Conservation (phyloP, 2,329 filamentous ascomycete species). For the Alternaria alternata region DNA sequence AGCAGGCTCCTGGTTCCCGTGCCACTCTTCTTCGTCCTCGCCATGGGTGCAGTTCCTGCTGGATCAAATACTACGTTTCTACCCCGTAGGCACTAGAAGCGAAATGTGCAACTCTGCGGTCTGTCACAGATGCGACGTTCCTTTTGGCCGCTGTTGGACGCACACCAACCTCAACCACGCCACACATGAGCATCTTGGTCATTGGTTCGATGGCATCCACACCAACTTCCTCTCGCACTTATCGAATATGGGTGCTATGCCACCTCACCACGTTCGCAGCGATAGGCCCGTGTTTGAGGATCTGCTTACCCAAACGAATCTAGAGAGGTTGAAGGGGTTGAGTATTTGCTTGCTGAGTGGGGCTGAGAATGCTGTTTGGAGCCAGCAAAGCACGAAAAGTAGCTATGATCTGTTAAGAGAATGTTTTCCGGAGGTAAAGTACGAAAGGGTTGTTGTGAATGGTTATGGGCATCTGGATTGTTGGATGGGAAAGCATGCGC, state of each 20-base stretch:
- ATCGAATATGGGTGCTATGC: too few relatives aligned
- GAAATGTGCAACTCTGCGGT: too few relatives aligned
- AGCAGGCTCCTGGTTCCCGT: too few relatives aligned
- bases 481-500: not conserved
- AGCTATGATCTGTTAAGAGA: not conserved
- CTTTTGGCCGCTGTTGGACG: conserved; percentile 69
- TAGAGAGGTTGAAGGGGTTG: not conserved
- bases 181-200: conserved; percentile 57
- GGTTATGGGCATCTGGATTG: not conserved
- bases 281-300: too few relatives aligned
- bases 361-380: not conserved
- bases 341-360: not conserved
- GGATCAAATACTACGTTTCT: too few relatives aligned
- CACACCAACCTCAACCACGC: conserved; percentile 71
- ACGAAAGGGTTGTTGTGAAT: not conserved
- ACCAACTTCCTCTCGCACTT: not conserved
- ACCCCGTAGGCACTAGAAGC: too few relatives aligned
- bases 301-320: too few relatives aligned
- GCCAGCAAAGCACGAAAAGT: not conserved
- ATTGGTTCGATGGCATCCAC: not conserved
- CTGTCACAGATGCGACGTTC: conserved; percentile 63
- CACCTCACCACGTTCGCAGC: too few relatives aligned
- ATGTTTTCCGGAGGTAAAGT: not conserved
- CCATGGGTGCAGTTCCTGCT: too few relatives aligned
- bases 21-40: too few relatives aligned